These are phyloP conservation scores for Arachis monticola DNA, from an alignment of 331 rosid species.

Conservation along the genomic window DNA sequence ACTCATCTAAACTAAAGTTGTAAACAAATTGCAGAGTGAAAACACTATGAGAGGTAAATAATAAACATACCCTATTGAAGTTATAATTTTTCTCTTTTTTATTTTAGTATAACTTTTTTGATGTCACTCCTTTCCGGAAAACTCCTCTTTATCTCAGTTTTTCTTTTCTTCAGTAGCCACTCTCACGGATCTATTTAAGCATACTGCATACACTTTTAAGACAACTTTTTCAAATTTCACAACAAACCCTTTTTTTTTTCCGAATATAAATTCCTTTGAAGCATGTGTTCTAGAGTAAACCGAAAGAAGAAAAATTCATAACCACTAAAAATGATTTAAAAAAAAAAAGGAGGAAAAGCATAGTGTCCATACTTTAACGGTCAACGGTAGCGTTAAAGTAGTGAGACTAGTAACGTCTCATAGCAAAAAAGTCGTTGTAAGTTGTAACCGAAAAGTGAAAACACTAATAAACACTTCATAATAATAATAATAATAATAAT, in stretches of 20 bases:
- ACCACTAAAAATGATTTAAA: constrained; percentile 27
- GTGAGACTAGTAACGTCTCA: constrained; percentile 44
- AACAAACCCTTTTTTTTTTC: background rate
- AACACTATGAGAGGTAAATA: no score
- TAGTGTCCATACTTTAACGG: constrained; percentile 47
- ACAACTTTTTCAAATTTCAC: background rate
- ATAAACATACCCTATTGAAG: no score
- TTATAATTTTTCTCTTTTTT: no score
- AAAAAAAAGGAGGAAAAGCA: background rate
- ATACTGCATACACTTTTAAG: background rate
- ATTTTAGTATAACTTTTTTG: no score
- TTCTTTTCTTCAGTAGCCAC: no score
- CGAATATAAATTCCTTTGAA: background rate
- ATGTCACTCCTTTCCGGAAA: no score
- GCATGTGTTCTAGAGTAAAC: background rate
- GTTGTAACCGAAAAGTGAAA: constrained; percentile 51
- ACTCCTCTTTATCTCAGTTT: background rate
- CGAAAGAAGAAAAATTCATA: background rate
- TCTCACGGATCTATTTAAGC: background rate
- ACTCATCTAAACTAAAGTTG: no score
- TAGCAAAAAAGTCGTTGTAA: constrained; percentile 58
- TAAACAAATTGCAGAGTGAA: no score
- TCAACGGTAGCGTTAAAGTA: constrained; percentile 71
- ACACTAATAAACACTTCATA: no score
- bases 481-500: no score